Base-by-base conservation (phyloP, 257 asterid genomes). In the Solanum sejunctum region DNA sequence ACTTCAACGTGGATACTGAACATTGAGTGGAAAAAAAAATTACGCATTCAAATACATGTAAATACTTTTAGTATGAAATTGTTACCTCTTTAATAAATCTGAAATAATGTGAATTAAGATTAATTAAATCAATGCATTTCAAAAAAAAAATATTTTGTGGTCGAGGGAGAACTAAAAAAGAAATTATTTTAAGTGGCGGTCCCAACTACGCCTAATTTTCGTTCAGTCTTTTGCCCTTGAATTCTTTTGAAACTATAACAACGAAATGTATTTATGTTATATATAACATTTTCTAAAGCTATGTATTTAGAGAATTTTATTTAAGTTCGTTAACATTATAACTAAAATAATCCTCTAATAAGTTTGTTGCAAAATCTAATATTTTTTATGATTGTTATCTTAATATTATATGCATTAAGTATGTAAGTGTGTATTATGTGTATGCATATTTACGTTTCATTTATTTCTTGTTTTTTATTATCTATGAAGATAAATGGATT, bases 121-220 rank as follows among this genome's bases (percentile, higher is more conserved):
- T 64, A 64, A 10, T 60, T 7, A 61, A 3, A 0, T 11, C 36
- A 11, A 5, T 61, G 1, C 11, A 60, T 60, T 60, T n/a, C 1
- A 1, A 45, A 58, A 58, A 8, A 0, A 36, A 36, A 4, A 36
- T 0, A 32, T 2, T 0, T 20, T 57, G 6, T 57, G 3, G n/a
- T 57, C 2, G 10, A 57, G 13, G 2, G 2, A 4, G 7, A 4
- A 36, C 41, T 36, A 36, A 36, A 36, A 36, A 36, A 36, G 5
- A 36, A 36, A 36, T 55, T 72, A 43, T 72, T 71, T 41, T 6
- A 28, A 67, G 75, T n/a, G 56, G 18, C 17, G 36, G 17, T 10
- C 1, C 7, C 39, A 72, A 11, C 20, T 11, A 11, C 0, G 7
- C 15, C 54, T 4, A 70, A 41, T 12, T n/a, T 45, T n/a, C 4